Conservation (phyloP, 306 rosid genomes). For the Trifolium fragiferum region DNA sequence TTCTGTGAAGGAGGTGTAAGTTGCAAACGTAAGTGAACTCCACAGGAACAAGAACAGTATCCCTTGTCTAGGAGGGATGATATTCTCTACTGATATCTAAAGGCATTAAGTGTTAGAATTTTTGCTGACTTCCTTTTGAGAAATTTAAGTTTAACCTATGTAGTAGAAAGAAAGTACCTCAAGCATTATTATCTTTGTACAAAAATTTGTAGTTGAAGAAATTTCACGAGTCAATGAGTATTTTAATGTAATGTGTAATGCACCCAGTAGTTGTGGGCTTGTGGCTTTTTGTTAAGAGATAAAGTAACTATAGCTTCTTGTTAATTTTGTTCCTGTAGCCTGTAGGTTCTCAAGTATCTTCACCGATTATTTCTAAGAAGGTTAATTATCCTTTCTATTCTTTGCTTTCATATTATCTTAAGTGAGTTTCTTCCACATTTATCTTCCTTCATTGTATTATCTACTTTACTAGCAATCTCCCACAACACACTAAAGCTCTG, state of each 20-base stretch:
- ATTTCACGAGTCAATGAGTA: slow-evolving; percentile 38
- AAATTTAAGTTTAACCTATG: slow-evolving; percentile 33
- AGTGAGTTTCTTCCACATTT: neutral
- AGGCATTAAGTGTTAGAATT: slow-evolving; percentile 30
- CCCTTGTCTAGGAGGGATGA: slow-evolving; percentile 35
- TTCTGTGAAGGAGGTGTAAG: slow-evolving; percentile 54
- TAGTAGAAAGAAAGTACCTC: slow-evolving; percentile 36
- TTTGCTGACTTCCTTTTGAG: slow-evolving; percentile 43
- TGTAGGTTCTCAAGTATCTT: slow-evolving; percentile 4
- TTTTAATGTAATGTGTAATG: slow-evolving; percentile 28
- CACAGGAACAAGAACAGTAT: slow-evolving; percentile 15
- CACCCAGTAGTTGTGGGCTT: slow-evolving; percentile 19
- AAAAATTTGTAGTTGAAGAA: slow-evolving; percentile 56
- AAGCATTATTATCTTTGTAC: slow-evolving; percentile 51
- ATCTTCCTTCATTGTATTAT: neutral
- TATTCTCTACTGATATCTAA: slow-evolving; percentile 38
- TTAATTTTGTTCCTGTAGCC: slow-evolving; percentile 3
- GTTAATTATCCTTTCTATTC: slow-evolving; percentile 18
- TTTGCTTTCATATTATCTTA: slow-evolving; percentile 25
- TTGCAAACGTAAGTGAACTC: slow-evolving; percentile 48
- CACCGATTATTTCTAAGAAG: slow-evolving; percentile 13
- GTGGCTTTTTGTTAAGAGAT: slow-evolving; percentile 16
- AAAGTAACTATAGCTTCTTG: slow-evolving; percentile 19
- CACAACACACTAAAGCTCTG: no score
- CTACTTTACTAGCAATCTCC: no score